Base-by-base conservation (phyloP, 306 rosid genomes). In the Acacia confusa region DNA sequence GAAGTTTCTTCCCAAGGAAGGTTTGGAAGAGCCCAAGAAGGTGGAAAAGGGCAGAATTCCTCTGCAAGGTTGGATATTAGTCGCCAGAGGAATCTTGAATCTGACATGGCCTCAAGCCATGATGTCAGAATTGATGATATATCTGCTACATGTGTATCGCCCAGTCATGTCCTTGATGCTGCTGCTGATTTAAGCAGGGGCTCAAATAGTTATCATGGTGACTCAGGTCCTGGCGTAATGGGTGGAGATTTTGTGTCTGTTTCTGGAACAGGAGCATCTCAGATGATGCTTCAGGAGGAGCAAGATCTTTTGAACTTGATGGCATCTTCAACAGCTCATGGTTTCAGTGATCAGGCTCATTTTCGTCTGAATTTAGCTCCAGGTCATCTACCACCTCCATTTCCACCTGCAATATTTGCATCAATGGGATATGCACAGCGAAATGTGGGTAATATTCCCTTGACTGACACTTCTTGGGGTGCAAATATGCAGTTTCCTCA, bases 281-380 rank as follows among this genome's bases (percentile, higher is more conserved):
- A 83, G 67, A 90, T 88, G 85, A 91, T 89, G 97, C 89, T 86
- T 44, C 95, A 89, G 74, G 97, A 90, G 82, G 96, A 91, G 82
- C 97, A 93, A 83, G 97, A 93, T 86, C 81, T 88, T 83, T 86
- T 90, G 77, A 91, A 91, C 85, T 80, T 87, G 89, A 88, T 88
- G 89, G 82, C 95, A 79, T 84, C 95, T 64, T 81, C 91, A 30
- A 20, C 86, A 17, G 82, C 81, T 45, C 90, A 84, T 76, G 82
- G 89, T 82, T 89, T 87, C 57, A 82, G 83, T 81, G 91, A 92
- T 76, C 94, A 82, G 53, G 86, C 81, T 85, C 88, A 88, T 60
- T 53, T 87, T 79, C 97, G 94, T 0, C 7, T 93, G 79, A 90
- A 82, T 84, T 70, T 91, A 83, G 81, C 86, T 52, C 71, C 92